phyloP scores from a whole-genome alignment of 148 eudicot species.

The Nyssa sinensis region DNA sequence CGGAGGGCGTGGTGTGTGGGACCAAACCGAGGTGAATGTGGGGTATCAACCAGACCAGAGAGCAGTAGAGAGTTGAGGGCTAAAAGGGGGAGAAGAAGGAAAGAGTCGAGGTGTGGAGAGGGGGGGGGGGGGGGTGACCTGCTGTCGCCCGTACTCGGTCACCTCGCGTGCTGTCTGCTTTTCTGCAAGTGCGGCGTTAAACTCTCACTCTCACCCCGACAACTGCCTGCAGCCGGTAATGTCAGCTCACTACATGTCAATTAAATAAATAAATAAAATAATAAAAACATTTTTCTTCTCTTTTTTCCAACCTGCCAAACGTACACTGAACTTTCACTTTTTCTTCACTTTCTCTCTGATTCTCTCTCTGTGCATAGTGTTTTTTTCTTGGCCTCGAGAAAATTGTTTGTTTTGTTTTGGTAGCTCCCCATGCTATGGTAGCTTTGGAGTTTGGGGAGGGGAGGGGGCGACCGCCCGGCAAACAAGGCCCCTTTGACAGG shows the following conservation, averaged over 20 bases:
- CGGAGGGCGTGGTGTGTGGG: background rate
- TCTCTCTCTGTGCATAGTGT: background rate
- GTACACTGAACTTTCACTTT: slow-evolving; percentile 8
- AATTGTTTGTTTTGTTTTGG: background rate
- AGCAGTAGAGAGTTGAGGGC: too few species aligned
- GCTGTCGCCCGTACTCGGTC: slow-evolving; percentile 9
- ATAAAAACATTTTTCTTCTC: background rate
- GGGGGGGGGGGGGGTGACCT: slow-evolving; percentile 1
- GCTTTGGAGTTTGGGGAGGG: slow-evolving; percentile 15
- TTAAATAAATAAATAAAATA: background rate
- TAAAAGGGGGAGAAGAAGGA: too few species aligned
- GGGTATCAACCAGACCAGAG: slow-evolving; percentile 27
- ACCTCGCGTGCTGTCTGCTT: slow-evolving; percentile 21
- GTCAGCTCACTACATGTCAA: slow-evolving; percentile 3
- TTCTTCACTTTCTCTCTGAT: slow-evolving; percentile 7
- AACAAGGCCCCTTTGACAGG: slow-evolving; percentile 3
- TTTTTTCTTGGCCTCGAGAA: background rate
- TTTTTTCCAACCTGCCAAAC: slow-evolving; percentile 12
- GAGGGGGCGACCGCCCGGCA: slow-evolving; percentile 5
- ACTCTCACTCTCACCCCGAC: slow-evolving; percentile 17
- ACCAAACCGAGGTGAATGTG: slow-evolving; percentile 33
- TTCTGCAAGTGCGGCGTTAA: slow-evolving; percentile 25
- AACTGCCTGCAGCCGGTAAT: slow-evolving; percentile 21
- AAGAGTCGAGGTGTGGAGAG: too few species aligned
- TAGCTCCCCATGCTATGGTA: slow-evolving; percentile 4